Percentiles rank a stretch among this genome's conserved stretches.
phyloP scores from a whole-genome alignment of 129 eudicot species.

The Oenanthe sinensis region DNA sequence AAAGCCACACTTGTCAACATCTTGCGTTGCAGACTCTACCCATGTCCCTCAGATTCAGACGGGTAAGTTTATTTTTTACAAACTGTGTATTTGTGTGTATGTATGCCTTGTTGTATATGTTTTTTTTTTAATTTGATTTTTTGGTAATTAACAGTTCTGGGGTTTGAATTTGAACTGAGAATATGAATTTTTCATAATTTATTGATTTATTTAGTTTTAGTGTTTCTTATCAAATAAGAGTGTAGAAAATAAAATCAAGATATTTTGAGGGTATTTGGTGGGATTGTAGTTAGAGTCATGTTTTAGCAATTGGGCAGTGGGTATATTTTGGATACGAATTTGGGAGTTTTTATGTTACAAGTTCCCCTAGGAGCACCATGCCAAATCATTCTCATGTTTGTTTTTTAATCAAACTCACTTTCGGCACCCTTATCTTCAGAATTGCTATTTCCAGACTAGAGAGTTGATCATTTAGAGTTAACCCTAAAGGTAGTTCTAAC shows the following conservation, averaged over 20 bases:
- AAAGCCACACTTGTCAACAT: neutral
- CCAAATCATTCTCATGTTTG: neutral
- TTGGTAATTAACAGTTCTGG: neutral
- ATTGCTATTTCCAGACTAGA: too few relatives aligned
- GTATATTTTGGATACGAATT: too few relatives aligned
- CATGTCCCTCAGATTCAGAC: constrained; percentile 38
- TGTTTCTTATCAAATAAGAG: neutral
- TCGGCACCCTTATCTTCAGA: too few relatives aligned
- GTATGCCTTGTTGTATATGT: too few relatives aligned
- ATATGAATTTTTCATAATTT: neutral
- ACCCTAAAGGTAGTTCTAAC: too few relatives aligned
- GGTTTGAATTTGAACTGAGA: neutral
- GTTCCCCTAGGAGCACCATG: neutral
- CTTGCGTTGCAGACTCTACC: neutral
- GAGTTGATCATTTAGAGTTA: too few relatives aligned
- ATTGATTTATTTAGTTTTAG: too few relatives aligned
- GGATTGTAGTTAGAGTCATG: neutral
- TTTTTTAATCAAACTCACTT: too few relatives aligned
- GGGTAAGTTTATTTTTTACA: constrained; percentile 14
- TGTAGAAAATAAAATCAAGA: neutral
- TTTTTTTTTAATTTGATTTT: neutral
- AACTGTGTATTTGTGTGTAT: too few relatives aligned
- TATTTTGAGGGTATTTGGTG: neutral
- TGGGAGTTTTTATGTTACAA: neutral
- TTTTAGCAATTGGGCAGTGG: neutral